These are phyloP conservation scores for Penicillium canescens DNA, from an alignment of 495 filamentous ascomycete genomes.

Conservation along the genomic window DNA sequence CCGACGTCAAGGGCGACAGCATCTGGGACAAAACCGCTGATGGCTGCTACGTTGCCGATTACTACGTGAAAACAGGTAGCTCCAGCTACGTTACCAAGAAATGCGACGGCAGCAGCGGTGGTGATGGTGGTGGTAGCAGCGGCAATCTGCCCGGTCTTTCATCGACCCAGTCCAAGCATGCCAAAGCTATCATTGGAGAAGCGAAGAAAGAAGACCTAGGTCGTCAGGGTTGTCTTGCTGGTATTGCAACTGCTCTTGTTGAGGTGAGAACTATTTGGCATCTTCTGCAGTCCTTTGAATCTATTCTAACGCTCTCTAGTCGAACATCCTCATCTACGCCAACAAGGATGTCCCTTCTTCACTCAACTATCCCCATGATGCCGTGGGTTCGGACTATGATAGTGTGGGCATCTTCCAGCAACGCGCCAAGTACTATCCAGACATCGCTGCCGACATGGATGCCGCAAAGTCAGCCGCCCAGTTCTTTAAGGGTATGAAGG, in stretches of 20 bases:
- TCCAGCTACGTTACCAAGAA: slow-evolving; percentile 4
- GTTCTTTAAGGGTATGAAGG: slow-evolving; percentile 15
- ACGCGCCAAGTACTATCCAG: slow-evolving; percentile 14
- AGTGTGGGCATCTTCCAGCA: slow-evolving; percentile 25
- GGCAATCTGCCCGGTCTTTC: slow-evolving; percentile 14
- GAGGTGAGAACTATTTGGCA: slow-evolving; percentile 8
- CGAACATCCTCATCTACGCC: slow-evolving; percentile 14
- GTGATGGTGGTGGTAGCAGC: not conserved
- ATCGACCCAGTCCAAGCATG: slow-evolving; percentile 17
- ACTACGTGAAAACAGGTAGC: slow-evolving; percentile 12
- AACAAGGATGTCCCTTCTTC: slow-evolving; percentile 13
- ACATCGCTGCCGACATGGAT: slow-evolving; percentile 22
- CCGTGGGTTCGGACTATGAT: slow-evolving; percentile 15
- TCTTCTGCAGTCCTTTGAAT: too few relatives aligned
- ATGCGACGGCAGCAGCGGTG: not conserved
- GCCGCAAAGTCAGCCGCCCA: slow-evolving; percentile 16
- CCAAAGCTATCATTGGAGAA: slow-evolving; percentile 15
- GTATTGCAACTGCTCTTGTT: slow-evolving; percentile 19
- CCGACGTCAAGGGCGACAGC: slow-evolving; percentile 11
- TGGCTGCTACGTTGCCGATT: slow-evolving; percentile 19
- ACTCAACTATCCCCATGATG: slow-evolving; percentile 19
- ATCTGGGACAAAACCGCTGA: slow-evolving; percentile 21
- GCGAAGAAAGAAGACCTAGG: slow-evolving; percentile 15
- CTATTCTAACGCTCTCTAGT: not conserved
- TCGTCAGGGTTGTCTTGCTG: slow-evolving; percentile 17